phyloP scores from a whole-genome alignment of 169 alveolate genomes.

The Amoebophrya sp. region DNA sequence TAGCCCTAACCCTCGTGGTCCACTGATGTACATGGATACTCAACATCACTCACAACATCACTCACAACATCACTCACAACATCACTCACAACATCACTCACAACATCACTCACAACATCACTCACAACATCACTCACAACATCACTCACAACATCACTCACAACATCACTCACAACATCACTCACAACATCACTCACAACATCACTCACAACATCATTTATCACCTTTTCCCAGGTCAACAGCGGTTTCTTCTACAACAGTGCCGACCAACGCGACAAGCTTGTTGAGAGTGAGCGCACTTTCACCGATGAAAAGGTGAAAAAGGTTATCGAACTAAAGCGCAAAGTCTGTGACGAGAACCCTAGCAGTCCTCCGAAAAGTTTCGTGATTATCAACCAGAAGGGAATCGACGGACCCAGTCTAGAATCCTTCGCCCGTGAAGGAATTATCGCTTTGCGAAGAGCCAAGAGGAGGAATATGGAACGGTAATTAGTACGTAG shows the following conservation, averaged over 20 bases:
- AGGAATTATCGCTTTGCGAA: conserved; percentile 90
- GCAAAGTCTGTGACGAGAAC: conserved; percentile 62
- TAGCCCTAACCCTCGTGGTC: too few species aligned
- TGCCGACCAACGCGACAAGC: conserved; percentile 93
- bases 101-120: too few species aligned
- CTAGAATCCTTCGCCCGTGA: conserved; percentile 95
- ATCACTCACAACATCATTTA: too few species aligned
- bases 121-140: too few species aligned
- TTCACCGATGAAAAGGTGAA: conserved; percentile 92
- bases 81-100: too few species aligned
- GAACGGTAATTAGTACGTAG: conserved; percentile 67
- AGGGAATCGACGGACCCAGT: conserved; percentile 97
- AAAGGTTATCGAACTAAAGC: conserved; percentile 89
- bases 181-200: too few species aligned
- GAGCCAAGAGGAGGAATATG: conserved; percentile 96
- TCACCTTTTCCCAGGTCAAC: conserved; percentile 48
- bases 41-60: too few species aligned
- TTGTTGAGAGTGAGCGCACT: conserved; percentile 87
- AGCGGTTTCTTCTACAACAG: conserved; percentile 90
- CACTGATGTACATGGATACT: too few species aligned
- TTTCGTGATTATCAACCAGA: conserved; percentile 93
- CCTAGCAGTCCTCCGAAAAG: conserved; percentile 38
- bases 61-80: too few species aligned
- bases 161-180: too few species aligned
- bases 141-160: too few species aligned